These are phyloP conservation scores for Zymoseptoria tritici DNA, from an alignment of 2,329 filamentous ascomycete species.

Conservation along the genomic window DNA sequence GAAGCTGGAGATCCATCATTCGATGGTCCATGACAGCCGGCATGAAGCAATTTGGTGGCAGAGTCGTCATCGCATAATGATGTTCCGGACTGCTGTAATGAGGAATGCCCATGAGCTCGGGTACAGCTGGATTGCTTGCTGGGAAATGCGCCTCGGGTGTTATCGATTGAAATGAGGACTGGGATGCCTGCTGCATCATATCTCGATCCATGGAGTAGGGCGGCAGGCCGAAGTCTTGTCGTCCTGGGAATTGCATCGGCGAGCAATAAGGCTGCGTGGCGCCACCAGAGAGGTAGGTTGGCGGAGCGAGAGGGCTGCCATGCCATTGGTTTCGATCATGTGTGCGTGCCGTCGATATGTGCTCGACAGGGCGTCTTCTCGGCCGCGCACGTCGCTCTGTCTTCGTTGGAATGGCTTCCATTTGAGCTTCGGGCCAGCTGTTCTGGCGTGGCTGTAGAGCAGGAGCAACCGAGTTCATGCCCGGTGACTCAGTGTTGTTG, in stretches of 20 bases:
- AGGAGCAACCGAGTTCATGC: neutral
- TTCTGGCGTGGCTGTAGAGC: neutral
- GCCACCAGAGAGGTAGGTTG: neutral
- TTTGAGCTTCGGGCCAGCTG: neutral
- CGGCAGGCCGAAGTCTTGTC: constrained; percentile 10
- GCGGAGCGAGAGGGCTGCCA: neutral
- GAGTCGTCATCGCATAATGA: neutral
- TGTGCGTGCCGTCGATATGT: neutral
- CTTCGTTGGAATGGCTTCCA: neutral
- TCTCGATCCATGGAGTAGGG: constrained; percentile 7
- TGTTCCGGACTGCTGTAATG: neutral
- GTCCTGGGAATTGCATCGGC: constrained; percentile 5
- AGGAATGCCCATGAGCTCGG: neutral
- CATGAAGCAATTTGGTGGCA: constrained; percentile 14
- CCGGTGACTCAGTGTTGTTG: neutral
- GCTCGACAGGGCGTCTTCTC: neutral
- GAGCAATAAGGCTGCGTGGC: neutral
- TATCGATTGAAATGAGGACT: constrained; percentile 18
- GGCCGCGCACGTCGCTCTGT: neutral
- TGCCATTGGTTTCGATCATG: neutral
- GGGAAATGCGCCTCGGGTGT: constrained; percentile 10
- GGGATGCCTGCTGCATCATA: constrained; percentile 14
- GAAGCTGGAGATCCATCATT: constrained; percentile 9
- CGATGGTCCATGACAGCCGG: constrained; percentile 5
- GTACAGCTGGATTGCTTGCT: neutral